Conservation (phyloP, 2,329 filamentous ascomycete species). For the Apiospora kogelbergensis region DNA sequence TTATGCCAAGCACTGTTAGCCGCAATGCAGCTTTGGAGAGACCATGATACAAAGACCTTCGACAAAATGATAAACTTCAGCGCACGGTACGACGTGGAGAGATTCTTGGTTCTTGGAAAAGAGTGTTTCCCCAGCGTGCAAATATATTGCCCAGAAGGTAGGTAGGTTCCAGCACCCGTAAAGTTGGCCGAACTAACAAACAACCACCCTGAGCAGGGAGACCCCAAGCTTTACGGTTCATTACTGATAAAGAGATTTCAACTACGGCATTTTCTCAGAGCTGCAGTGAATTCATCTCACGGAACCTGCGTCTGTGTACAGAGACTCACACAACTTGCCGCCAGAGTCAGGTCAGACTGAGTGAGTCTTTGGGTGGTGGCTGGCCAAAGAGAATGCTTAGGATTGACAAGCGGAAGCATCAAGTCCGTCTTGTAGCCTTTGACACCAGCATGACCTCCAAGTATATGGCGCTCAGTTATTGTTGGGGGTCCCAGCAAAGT, state of each 20-base stretch:
- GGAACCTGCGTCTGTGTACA: slow-evolving; percentile 1
- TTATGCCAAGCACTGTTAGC: neutral
- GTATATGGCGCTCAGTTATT: slow-evolving; percentile 15
- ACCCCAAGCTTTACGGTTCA: slow-evolving; percentile 8
- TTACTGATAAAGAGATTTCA: slow-evolving; percentile 1
- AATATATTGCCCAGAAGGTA: slow-evolving; percentile 5
- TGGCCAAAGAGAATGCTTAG: slow-evolving; percentile 10
- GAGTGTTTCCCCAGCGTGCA: slow-evolving; percentile 1
- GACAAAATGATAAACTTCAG: neutral
- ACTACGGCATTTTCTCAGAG: neutral
- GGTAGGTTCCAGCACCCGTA: neutral
- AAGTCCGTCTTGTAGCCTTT: slow-evolving; percentile 6
- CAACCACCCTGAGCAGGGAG: neutral
- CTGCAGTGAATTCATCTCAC: slow-evolving; percentile 4
- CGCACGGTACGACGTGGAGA: slow-evolving; percentile 10
- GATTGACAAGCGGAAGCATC: neutral
- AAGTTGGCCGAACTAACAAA: neutral
- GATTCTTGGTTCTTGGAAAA: slow-evolving; percentile 7
- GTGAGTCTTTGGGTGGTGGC: neutral
- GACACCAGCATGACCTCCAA: neutral
- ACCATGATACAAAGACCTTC: neutral
- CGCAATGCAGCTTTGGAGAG: slow-evolving; percentile 9
- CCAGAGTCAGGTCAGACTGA: neutral
- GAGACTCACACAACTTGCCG: slow-evolving; percentile 8
- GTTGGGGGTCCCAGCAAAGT: slow-evolving; percentile 6